These are phyloP conservation scores for Podaxis mareebaensis DNA, from an alignment of 768 basidiomycete genomes.

Conservation along the genomic window DNA sequence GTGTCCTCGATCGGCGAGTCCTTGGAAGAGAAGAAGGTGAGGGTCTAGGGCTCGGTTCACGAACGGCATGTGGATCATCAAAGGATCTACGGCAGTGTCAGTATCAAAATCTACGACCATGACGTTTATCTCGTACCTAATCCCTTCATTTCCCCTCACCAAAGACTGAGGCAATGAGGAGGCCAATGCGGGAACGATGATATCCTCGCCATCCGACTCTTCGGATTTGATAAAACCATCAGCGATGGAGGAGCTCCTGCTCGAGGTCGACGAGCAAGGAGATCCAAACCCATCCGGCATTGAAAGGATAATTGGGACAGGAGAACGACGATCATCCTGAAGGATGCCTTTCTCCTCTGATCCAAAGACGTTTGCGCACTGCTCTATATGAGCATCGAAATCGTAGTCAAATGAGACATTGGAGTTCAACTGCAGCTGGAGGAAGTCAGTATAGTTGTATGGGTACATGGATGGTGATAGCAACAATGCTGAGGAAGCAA, in stretches of 20 bases:
- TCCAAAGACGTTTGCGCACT: slow-evolving; percentile 13
- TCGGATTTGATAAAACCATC: slow-evolving; percentile 5
- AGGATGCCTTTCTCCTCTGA: slow-evolving; percentile 8
- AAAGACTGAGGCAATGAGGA: not conserved
- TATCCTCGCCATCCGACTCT: not conserved
- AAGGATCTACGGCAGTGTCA: slow-evolving; percentile 7
- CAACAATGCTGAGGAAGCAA: slow-evolving; percentile 1
- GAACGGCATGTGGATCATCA: not conserved
- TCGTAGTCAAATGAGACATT: slow-evolving; percentile 13
- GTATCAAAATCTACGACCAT: not conserved
- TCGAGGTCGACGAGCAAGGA: slow-evolving; percentile 7
- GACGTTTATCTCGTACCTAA: slow-evolving; percentile 5
- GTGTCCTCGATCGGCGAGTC: slow-evolving; percentile 16
- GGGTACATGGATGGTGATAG: slow-evolving; percentile 5
- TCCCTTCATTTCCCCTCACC: slow-evolving; percentile 3
- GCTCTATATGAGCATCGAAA: slow-evolving; percentile 15
- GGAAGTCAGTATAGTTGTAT: slow-evolving; percentile 10
- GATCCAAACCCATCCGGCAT: slow-evolving; percentile 13
- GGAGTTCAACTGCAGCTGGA: slow-evolving; percentile 12
- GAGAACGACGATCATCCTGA: slow-evolving; percentile 6
- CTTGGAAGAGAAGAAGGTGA: slow-evolving; percentile 11
- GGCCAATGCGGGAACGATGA: not conserved
- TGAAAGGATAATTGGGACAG: slow-evolving; percentile 6
- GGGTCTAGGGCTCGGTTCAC: slow-evolving; percentile 2
- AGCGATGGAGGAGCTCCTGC: slow-evolving; percentile 8